Evolutionary conservation across 1,284 basidiomycete genomes (phyloP), one percentile per base, ranked within the genome.

Genomic region (Neotropicomus parvogracilis): DNA sequence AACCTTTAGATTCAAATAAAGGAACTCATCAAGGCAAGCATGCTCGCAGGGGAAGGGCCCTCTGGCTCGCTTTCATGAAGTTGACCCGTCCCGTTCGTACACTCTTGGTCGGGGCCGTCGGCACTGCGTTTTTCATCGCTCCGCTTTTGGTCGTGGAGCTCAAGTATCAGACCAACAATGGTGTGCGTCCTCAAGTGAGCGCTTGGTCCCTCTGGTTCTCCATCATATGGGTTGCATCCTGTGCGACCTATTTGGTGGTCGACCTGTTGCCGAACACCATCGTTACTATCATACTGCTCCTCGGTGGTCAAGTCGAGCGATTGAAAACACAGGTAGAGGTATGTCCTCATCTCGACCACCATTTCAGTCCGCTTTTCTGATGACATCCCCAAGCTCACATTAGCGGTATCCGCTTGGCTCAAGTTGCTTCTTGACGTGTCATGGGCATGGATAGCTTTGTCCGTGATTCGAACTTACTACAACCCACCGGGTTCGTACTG

Each of bases 121-220:
- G 83, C 27, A 72, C 72, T 19, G 79, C 76, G 24, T 72, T 88
- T 54, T 70, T 86, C 47, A 80, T 88, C 55, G 76, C 83, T 0
- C 87, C 86, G 4, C 71, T 85, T 39, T 70, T 88, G 52, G 78
- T 89, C 51, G 78, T 87, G 51, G 70, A 82, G 51, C 64, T 87
- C 46, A 74, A 74, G 46, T 89, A 86, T 62, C 70, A 68, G 46
- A 65, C 68, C 39, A 52, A 50, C 20, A 78, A 64, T 52, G 55
- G 69, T 14, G 77, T 71, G 11, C 73, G 73, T 45, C 65, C 70
- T 13, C 80, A 86, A 54, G 80, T 86, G 7, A 74, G 77, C 52
- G 73, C 76, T 5, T 87, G 85, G 85, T 86, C 83, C 4, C 66
- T 88, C 29, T 89, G 87, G 86, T 58, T 87, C 31, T 71, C 83